These are phyloP conservation scores for Lichtheimia corymbifera DNA, from an alignment of 371 early-diverging fungal species.

Conservation along the genomic window DNA sequence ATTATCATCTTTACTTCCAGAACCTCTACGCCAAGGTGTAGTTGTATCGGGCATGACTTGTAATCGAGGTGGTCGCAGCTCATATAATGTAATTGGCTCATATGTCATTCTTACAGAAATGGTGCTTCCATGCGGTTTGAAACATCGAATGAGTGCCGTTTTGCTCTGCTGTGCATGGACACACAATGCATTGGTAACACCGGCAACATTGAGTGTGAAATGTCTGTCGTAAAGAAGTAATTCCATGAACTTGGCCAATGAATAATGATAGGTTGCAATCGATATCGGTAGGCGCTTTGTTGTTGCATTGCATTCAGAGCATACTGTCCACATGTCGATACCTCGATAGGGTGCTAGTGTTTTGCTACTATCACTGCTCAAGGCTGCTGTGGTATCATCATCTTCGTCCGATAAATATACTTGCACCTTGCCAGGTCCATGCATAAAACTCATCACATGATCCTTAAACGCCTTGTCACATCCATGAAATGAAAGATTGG, in stretches of 20 bases:
- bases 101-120: conserved; percentile 50
- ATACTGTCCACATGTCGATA: conserved; percentile 52
- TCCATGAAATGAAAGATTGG: conserved; percentile 1
- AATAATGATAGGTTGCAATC: conserved; percentile 43
- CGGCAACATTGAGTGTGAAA: conserved; percentile 29
- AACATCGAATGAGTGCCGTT: conserved; percentile 44
- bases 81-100: conserved; percentile 56
- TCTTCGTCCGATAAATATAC: conserved; percentile 28
- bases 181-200: conserved; percentile 27
- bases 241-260: conserved; percentile 69
- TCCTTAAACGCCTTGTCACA: conserved; percentile 1
- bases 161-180: conserved; percentile 26
- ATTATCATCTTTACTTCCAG: neutral
- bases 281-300: conserved; percentile 41
- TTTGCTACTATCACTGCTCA: neutral
- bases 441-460: conserved; percentile 28
- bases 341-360: neutral
- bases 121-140: conserved; percentile 27
- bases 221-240: conserved; percentile 53
- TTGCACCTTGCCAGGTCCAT: conserved; percentile 52
- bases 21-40: neutral
- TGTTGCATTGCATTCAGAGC: conserved; percentile 43
- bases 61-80: conserved; percentile 59
- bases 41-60: conserved; percentile 37
- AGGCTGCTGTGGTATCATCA: conserved; percentile 25